Base-by-base conservation (phyloP, 2,329 filamentous ascomycete genomes). In the Pseudonectria foliicola region DNA sequence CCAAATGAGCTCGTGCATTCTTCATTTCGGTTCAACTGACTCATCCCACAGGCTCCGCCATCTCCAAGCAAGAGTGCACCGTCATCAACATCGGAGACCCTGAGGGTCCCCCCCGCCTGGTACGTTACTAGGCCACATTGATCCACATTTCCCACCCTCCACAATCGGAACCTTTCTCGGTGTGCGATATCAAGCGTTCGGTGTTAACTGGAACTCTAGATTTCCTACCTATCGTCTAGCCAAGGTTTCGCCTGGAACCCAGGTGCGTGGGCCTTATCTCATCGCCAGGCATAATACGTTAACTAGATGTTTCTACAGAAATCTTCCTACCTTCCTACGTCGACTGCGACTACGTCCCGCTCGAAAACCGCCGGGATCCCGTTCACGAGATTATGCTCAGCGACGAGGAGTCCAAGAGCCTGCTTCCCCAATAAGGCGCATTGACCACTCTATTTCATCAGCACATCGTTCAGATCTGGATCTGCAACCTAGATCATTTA, bases 201-300 rank as follows among this genome's bases (percentile, higher is more conserved):
- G 53, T 59, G 34, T 54, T 42, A 13, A 11, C 14, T 7, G 14
- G 21, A 27, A 14, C 24, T 35, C 34, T 47, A 87, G 82, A 86
- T 89, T 45, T 85, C 82, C 14, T 90, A 86, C 57, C 76, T 89
- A 33, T 80, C 84, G 42, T 82, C 80, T 6, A 83, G 79, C 53
- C 84, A 90, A 61, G 84, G 84, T 38, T 90, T 87, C 54, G 77
- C 80, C 42, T 90, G 84, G 84, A 89, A 89, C 59, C 83, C 84
- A 59, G 80, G 79, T 82, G 64, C 34, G 61, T 48, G 15, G 13
- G 13, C 6, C 18, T 23, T 29, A 8, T 15, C 10, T 26, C 13
- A 25, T n/a, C n/a, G 30, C 31, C 27, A 27, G 33, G n/a, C 27
- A 25, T 26, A 13, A 13, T 11, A 30, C 25, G 11, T 21, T 14